Evolutionary conservation across 331 rosid species (phyloP).

Genomic region (Quercus lobata): DNA sequence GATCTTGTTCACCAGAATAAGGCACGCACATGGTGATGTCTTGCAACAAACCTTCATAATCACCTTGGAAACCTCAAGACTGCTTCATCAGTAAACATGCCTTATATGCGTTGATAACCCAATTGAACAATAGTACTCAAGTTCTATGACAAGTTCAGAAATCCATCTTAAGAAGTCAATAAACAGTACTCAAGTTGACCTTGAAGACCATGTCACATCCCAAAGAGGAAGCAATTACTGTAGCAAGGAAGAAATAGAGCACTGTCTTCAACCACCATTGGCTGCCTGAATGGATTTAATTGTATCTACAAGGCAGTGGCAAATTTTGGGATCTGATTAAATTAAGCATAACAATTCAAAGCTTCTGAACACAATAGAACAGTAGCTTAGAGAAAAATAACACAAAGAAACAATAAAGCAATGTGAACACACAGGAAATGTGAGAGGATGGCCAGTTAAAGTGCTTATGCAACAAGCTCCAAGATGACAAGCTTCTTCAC

Average conservation of each 20-base stretch:
- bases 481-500: conserved; percentile 96
- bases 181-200: not conserved
- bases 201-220: conserved; percentile 37
- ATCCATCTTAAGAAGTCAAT: not conserved
- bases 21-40: not conserved
- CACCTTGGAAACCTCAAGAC: not conserved
- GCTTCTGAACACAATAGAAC: not conserved
- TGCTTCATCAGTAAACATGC: not conserved
- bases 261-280: conserved; percentile 64
- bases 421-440: conserved; percentile 52
- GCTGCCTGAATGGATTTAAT: conserved; percentile 90
- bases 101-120: not conserved
- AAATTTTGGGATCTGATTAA: not conserved
- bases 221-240: conserved; percentile 80
- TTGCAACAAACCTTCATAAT: not conserved
- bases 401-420: not conserved
- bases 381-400: not conserved
- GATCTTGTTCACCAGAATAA: not conserved
- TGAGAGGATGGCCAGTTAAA: conserved; percentile 42
- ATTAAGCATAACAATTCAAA: not conserved
- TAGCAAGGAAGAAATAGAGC: conserved; percentile 85
- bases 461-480: conserved; percentile 67
- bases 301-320: conserved; percentile 59
- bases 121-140: not conserved
- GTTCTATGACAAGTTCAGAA: no score